Evolutionary conservation across 73 alveolate species (phyloP), one percentile per base, ranked within the genome.

Genomic region (Paramecium primaurelia): DNA sequence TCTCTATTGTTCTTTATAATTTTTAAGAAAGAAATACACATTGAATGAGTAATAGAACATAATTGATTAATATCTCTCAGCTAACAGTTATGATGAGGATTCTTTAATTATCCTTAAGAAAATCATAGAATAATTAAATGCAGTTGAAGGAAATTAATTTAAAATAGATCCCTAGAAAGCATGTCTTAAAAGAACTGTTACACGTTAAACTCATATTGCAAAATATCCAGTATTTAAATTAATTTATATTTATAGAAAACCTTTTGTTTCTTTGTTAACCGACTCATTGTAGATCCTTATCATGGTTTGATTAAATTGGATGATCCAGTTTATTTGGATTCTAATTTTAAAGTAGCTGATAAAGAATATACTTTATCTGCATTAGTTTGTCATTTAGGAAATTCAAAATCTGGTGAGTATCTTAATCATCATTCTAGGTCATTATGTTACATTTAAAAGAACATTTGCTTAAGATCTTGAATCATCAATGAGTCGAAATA

Each of bases 371-470:
- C 49, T 32, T 34, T 71, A 5, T 32, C 86, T 12, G 86, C 86
- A 26, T 30, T 73, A 16, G 64, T 73, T 12, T 73, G 87, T 73
- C 87, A 73, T 73, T 38, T 73, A n/a, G 87, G 87, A 73, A 22
- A 38, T 20, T 26, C 59, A 4, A 34, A 73, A 30, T 73, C 34
- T 16, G 87, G 84, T 64, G 26, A 10, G 22, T 12, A 64, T 64
- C 22, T 34, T 64, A 14, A 64, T 54, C 69, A 54, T 54, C 69
- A 64, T 12, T 28, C 42, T 32, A 64, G 84, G 87, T 11, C 87
- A 73, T 38, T 73, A 73, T 36, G 64, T 73, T 10, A 38, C 64
- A 37, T 37, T 36, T 28, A 73, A 73, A 37, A 32, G 87, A 73
- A 73, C 87, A 73, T 73, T 73, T 40, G 64, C 59, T 22, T 73